phyloP scores from a whole-genome alignment of 371 early-diverging fungal genomes.

The Mucor circinelloides region DNA sequence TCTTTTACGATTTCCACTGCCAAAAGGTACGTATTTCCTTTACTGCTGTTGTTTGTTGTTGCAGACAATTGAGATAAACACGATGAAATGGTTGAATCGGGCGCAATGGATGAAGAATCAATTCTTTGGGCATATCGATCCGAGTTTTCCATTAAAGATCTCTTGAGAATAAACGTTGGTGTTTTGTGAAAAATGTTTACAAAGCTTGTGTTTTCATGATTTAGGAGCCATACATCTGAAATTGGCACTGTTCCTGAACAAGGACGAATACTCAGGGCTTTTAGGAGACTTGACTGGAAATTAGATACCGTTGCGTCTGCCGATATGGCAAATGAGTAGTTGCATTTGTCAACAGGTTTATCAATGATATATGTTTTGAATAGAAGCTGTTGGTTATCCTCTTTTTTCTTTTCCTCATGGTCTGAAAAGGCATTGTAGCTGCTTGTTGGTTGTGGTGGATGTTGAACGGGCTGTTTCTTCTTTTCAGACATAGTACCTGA shows the following conservation, averaged over 20 bases:
- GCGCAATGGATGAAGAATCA: not conserved
- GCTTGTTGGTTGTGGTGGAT: not conserved
- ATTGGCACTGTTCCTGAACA: not conserved
- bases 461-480: not conserved
- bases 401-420: not conserved
- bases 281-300: conserved; percentile 4
- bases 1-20: not conserved
- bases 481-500: not conserved
- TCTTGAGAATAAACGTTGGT: not conserved
- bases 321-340: conserved; percentile 1
- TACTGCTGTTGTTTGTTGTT: not conserved
- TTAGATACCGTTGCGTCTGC: not conserved
- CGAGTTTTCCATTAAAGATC: not conserved
- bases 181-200: not conserved
- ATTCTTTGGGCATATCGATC: not conserved
- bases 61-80: not conserved
- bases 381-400: not conserved
- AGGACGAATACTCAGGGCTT: not conserved
- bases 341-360: not conserved
- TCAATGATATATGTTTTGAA: not conserved
- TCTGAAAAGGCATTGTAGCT: not conserved
- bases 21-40: not conserved
- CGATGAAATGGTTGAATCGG: not conserved
- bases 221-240: conserved; percentile 9
- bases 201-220: not conserved